Evolutionary conservation across 2,329 filamentous ascomycete species (phyloP), one percentile per base, ranked within the genome.

Genomic region (Paramyrothecium sp.): DNA sequence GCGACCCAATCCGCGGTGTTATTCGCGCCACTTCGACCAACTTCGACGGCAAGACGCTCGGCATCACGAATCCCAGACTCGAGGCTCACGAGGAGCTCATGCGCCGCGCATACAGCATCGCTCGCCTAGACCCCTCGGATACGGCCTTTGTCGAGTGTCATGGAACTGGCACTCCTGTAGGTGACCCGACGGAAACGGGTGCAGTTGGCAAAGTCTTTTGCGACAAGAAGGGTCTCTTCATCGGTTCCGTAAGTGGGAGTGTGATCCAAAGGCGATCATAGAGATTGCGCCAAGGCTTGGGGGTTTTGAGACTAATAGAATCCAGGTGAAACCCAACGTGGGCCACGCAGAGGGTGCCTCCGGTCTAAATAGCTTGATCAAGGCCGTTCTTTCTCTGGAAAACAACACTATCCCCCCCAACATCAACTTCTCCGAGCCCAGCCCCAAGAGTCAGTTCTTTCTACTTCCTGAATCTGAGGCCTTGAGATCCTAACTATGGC

Each of bases 311-410:
- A 0, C 59, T 78, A 2, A 58, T 71, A 2, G 49, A 0, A 26
- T 2, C 8, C 10, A 67, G 65, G 61, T 75, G 23, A 76, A 78
- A 59, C 65, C 71, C 5, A 74, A 75, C 47, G 56, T 78, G 16
- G 80, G 80, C 0, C 81, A 83, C 58, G 62, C 65, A 0, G 80
- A 81, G 60, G 73, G 70, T 0, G 76, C 78, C 0, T 72, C 74
- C 1, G 80, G 78, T 0, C 53, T 82, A 0, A 69, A 70, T 0
- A 69, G 69, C 0, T 21, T 82, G 2, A 71, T 83, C 19, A 83
- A 83, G 56, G 66, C 67, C 16, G 63, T 76, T 2, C 52, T 81
- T 13, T 70, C 72, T 0, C 56, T 80, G 1, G 77, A 81, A 56
- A 65, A 73, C 7, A 62, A 62, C 1, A 67, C 59, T 2, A 78